Evolutionary conservation across 805 yeast species (phyloP).

Genomic region (Komagataella pseudopastoris): DNA sequence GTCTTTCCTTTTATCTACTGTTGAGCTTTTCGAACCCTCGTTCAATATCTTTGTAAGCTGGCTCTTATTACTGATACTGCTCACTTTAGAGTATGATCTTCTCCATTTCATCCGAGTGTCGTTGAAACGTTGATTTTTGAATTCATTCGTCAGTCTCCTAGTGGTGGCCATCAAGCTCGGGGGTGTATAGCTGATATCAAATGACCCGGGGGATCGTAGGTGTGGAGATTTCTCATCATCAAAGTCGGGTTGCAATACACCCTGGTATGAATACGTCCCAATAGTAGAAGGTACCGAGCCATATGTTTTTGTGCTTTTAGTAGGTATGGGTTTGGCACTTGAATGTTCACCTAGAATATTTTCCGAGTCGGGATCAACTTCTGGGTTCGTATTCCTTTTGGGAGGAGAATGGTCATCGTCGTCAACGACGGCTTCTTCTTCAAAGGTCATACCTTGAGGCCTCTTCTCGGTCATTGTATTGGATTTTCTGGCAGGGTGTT

Average conservation of each 20-base stretch:
- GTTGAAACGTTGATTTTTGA: neutral
- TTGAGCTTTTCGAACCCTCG: constrained; percentile 3
- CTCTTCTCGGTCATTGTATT: neutral
- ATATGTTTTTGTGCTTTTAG: neutral
- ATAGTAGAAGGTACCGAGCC: constrained; percentile 1
- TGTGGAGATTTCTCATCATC: constrained; percentile 15
- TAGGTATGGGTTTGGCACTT: neutral
- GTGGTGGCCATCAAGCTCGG: neutral
- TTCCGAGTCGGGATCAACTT: constrained; percentile 3
- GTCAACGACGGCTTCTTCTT: constrained; percentile 6
- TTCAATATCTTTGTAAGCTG: constrained; percentile 15
- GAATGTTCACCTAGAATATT: constrained; percentile 7
- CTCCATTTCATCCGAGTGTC: neutral
- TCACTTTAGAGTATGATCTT: constrained; percentile 9
- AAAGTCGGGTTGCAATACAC: constrained; percentile 16
- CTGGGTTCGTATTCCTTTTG: neutral
- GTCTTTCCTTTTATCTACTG: neutral
- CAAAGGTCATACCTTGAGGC: neutral
- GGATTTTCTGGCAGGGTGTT: constrained; percentile 2
- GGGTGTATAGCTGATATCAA: neutral
- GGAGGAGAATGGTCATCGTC: constrained; percentile 2
- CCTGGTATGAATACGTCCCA: constrained; percentile 4
- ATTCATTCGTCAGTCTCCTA: neutral
- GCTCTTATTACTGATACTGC: constrained; percentile 9
- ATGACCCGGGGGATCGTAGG: neutral